Percentiles rank a stretch among this genome's conserved stretches.
These are phyloP conservation scores for Arabis alpina DNA, from an alignment of 345 rosid genomes.

Conservation along the genomic window DNA sequence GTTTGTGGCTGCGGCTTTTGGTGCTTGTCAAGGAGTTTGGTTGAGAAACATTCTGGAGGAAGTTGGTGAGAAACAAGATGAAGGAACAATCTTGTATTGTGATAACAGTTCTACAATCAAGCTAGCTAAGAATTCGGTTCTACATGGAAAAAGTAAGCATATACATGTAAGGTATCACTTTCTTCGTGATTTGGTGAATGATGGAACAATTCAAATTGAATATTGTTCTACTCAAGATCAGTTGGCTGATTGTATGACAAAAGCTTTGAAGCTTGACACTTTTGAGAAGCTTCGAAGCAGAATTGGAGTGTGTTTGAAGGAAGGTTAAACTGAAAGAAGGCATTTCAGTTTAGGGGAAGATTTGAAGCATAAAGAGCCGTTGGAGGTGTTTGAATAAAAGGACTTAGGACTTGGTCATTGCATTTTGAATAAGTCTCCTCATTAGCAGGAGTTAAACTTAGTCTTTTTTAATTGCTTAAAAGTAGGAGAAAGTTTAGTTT, in stretches of 20 bases:
- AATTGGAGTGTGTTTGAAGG: background rate
- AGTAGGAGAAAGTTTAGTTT: no score
- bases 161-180: background rate
- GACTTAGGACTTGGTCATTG: no score
- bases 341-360: background rate
- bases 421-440: no score
- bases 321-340: background rate
- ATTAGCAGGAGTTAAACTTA: no score
- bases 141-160: background rate
- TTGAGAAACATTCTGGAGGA: background rate
- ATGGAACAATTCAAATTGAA: background rate
- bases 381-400: no score
- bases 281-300: background rate
- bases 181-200: background rate
- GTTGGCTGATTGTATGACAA: background rate
- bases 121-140: background rate
- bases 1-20: background rate
- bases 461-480: no score
- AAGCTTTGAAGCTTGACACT: background rate
- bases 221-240: background rate
- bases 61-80: rapidly evolving
- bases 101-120: background rate
- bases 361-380: no score
- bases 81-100: background rate
- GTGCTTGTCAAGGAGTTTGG: background rate